Evolutionary conservation across 129 eudicot genomes (phyloP).

Genomic region (Centrapalus pauciflorus): DNA sequence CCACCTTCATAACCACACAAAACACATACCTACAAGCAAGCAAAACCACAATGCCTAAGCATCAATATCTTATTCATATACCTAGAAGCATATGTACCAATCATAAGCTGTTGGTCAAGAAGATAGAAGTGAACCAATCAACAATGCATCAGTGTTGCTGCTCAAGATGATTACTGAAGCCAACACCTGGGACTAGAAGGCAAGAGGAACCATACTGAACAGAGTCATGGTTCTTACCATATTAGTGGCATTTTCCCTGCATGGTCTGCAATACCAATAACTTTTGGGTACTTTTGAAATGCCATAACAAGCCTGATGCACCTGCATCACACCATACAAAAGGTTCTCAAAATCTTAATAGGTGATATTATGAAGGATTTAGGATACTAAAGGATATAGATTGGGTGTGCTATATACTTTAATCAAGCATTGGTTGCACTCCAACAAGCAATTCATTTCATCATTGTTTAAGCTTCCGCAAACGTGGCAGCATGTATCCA

Average conservation of each 20-base stretch:
- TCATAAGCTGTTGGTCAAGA: too few species aligned
- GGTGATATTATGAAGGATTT: not conserved
- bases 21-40: conserved; percentile 47
- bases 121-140: too few species aligned
- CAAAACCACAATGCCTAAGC: not conserved
- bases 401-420: conserved; percentile 30
- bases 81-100: too few species aligned
- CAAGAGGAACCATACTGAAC: too few species aligned
- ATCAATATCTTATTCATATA: not conserved
- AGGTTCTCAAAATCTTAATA: conserved; percentile 9
- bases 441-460: conserved; percentile 42
- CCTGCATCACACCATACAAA: conserved; percentile 29
- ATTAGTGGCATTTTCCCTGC: conserved; percentile 41
- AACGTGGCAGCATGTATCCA: conserved; percentile 41
- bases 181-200: too few species aligned
- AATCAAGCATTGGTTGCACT: conserved; percentile 47
- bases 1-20: conserved; percentile 68
- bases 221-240: conserved; percentile 31
- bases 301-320: conserved; percentile 73
- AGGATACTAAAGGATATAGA: not conserved
- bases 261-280: conserved; percentile 62
- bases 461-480: conserved; percentile 45
- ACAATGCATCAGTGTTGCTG: too few species aligned
- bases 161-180: too few species aligned
- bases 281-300: conserved; percentile 45